These are phyloP conservation scores for Globisporangium viniferum DNA, from an alignment of 352 stramenopile genomes.

Conservation along the genomic window DNA sequence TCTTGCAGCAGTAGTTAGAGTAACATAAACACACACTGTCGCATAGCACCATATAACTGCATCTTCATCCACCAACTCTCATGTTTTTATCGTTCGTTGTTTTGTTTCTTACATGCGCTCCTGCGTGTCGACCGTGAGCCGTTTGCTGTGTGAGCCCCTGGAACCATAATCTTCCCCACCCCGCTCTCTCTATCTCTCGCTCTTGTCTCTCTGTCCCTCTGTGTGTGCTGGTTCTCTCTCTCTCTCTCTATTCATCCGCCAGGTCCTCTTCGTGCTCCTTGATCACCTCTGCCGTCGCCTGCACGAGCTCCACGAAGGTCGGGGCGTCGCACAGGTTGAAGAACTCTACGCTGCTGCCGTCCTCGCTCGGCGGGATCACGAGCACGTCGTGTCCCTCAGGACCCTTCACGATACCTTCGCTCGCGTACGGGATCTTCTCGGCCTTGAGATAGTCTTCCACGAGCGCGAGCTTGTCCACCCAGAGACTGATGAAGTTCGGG, in stretches of 20 bases:
- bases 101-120: neutral
- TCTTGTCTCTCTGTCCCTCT: neutral
- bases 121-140: neutral
- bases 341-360: constrained; percentile 54
- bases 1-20: neutral
- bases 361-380: constrained; percentile 58
- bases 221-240: neutral
- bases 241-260: constrained; percentile 10
- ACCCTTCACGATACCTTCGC: constrained; percentile 53
- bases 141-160: neutral
- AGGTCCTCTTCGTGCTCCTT: constrained; percentile 49
- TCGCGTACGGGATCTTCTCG: constrained; percentile 55
- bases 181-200: neutral
- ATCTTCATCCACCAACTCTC: neutral
- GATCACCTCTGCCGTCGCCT: constrained; percentile 73
- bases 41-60: neutral
- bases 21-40: neutral
- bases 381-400: constrained; percentile 68
- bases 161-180: neutral
- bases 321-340: constrained; percentile 84
- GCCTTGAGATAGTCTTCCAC: constrained; percentile 65
- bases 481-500: constrained; percentile 85
- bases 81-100: neutral
- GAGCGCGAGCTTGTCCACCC: constrained; percentile 69
- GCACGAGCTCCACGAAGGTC: constrained; percentile 79